Evolutionary conservation across 2,329 filamentous ascomycete genomes (phyloP).

Genomic region (Fusarium buharicum): DNA sequence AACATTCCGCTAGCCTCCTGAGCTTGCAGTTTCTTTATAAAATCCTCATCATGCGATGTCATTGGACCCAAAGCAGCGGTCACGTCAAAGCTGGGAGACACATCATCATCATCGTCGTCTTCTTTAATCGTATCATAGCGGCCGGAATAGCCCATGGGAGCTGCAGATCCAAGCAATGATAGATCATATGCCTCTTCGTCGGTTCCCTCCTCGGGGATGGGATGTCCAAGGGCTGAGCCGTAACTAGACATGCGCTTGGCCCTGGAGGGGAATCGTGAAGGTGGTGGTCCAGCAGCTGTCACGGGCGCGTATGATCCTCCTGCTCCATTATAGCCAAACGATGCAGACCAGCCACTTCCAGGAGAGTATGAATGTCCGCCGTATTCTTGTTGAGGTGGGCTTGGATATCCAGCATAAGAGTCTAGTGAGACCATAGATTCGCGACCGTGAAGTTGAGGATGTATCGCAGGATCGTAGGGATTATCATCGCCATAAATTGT

Average conservation of each 20-base stretch:
- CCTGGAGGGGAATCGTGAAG: conserved; percentile 41
- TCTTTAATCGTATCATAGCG: conserved; percentile 48
- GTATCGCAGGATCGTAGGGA: conserved; percentile 42
- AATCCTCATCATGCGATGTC: conserved; percentile 57
- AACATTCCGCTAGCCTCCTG: conserved; percentile 66
- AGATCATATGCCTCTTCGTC: conserved; percentile 59
- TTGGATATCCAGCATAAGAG: conserved; percentile 44
- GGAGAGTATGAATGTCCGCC: conserved; percentile 37
- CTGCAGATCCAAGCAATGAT: conserved; percentile 55
- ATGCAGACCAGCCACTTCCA: conserved; percentile 43
- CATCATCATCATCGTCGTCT: conserved; percentile 48
- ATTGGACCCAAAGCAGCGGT: conserved; percentile 59
- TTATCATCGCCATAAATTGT: conserved; percentile 48
- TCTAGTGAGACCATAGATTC: conserved; percentile 56
- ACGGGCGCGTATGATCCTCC: conserved; percentile 47
- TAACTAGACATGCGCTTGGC: conserved; percentile 43
- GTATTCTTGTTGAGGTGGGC: conserved; percentile 29
- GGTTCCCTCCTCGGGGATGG: conserved; percentile 46
- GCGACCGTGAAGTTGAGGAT: conserved; percentile 47
- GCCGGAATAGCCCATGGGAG: conserved; percentile 52
- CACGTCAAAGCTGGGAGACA: conserved; percentile 57
- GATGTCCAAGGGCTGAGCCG: conserved; percentile 38
- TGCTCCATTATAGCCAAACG: conserved; percentile 45
- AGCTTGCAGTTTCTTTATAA: conserved; percentile 58
- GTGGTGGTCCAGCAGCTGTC: conserved; percentile 28